Conservation (phyloP, 495 filamentous ascomycete species). For the Hypoxylon lienhwacheense region DNA sequence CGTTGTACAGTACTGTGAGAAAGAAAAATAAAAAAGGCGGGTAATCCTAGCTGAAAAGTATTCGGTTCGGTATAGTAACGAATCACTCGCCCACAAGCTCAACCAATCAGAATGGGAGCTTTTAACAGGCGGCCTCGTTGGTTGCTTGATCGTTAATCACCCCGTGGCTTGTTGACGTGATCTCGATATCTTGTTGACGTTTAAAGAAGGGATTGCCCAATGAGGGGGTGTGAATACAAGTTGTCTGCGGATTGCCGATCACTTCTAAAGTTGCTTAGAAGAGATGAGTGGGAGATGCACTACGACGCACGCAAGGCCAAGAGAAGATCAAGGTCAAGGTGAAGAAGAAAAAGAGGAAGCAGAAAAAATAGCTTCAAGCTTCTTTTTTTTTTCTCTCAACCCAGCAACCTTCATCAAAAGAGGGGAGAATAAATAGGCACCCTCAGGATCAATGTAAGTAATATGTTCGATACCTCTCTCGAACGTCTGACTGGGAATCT, state of each 20-base stretch:
- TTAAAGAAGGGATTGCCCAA: slow-evolving; percentile 37
- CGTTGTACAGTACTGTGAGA: too few species aligned
- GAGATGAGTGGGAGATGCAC: slow-evolving; percentile 8
- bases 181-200: slow-evolving; percentile 35
- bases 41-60: slow-evolving; percentile 31
- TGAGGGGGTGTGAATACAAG: slow-evolving; percentile 17
- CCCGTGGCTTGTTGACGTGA: slow-evolving; percentile 33
- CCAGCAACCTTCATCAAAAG: too few species aligned
- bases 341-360: slow-evolving; percentile 1
- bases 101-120: slow-evolving; percentile 19
- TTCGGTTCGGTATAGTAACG: slow-evolving; percentile 30
- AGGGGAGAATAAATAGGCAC: too few species aligned
- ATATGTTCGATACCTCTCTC: too few species aligned
- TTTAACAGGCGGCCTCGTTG: slow-evolving; percentile 27
- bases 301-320: slow-evolving; percentile 16
- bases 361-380: slow-evolving; percentile 3
- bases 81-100: slow-evolving; percentile 20
- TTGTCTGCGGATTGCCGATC: slow-evolving; percentile 7
- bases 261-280: slow-evolving; percentile 1
- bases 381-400: not conserved
- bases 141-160: slow-evolving; percentile 34
- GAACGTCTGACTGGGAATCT: too few species aligned
- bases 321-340: slow-evolving; percentile 6
- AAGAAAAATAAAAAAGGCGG: too few species aligned
- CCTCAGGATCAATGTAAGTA: too few species aligned